Evolutionary conservation across 257 asterid species (phyloP).

Genomic region (Solanum virginianum): DNA sequence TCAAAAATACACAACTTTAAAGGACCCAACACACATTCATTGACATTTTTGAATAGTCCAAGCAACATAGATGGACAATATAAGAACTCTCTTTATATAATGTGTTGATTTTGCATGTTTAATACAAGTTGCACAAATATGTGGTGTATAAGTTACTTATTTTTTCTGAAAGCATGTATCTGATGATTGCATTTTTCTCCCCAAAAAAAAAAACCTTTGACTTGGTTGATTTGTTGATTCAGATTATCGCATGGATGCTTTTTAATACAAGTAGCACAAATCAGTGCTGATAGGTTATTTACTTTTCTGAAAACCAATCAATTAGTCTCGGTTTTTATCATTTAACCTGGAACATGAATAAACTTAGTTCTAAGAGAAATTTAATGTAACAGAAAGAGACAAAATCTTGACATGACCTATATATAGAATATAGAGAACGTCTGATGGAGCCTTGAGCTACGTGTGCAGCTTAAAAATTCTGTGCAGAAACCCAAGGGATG

Average conservation of each 20-base stretch:
- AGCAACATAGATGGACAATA: neutral
- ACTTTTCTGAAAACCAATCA: neutral
- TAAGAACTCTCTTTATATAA: neutral
- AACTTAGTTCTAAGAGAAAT: neutral
- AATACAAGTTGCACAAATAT: neutral
- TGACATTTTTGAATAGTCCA: neutral
- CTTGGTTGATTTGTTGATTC: neutral
- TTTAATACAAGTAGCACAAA: neutral
- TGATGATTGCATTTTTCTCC: neutral
- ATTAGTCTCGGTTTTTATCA: neutral
- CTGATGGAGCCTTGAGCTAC: neutral
- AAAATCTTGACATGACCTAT: neutral
- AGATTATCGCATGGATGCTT: neutral
- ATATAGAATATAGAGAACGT: neutral
- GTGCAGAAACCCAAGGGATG: neutral
- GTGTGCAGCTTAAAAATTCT: neutral
- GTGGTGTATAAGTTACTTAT: neutral
- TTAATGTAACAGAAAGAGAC: neutral
- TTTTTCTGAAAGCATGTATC: neutral
- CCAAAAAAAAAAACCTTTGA: neutral
- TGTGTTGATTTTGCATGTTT: neutral
- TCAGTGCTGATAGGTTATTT: neutral
- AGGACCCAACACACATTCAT: neutral
- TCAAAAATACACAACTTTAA: neutral
- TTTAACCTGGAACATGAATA: neutral